Evolutionary conservation across 2,329 filamentous ascomycete species (phyloP).

Genomic region (Phyllosticta ampelicida): DNA sequence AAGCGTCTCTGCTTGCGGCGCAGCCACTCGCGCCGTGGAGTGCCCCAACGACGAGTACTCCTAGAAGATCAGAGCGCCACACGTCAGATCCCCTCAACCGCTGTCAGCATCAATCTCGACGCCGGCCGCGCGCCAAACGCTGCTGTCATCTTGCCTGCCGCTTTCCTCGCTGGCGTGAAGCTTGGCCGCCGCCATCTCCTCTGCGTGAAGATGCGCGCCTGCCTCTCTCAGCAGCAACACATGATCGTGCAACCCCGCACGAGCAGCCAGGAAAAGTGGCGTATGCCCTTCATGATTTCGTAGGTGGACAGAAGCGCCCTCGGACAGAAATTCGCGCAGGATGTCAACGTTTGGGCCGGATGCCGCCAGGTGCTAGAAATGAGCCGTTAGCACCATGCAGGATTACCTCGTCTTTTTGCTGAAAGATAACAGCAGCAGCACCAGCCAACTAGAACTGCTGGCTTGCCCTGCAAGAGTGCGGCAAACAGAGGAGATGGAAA

Average conservation of each 20-base stretch:
- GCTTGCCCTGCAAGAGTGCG: not conserved
- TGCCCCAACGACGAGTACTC: not conserved
- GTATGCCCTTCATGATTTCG: slow-evolving; percentile 48
- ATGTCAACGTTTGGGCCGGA: slow-evolving; percentile 45
- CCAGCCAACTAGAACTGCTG: not conserved
- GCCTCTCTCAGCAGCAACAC: slow-evolving; percentile 44
- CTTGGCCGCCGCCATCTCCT: slow-evolving; percentile 44
- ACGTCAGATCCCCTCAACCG: not conserved
- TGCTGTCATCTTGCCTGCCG: slow-evolving; percentile 17
- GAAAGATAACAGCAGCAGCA: not conserved
- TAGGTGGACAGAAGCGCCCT: slow-evolving; percentile 49
- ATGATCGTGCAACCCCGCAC: slow-evolving; percentile 44
- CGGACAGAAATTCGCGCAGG: slow-evolving; percentile 44
- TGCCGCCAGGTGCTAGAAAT: slow-evolving; percentile 44
- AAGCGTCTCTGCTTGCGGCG: not conserved
- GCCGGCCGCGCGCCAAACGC: slow-evolving; percentile 21
- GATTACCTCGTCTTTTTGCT: slow-evolving; percentile 1
- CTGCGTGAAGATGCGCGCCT: slow-evolving; percentile 49
- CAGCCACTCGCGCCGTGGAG: not conserved
- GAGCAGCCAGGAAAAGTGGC: slow-evolving; percentile 49
- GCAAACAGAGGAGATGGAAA: not conserved
- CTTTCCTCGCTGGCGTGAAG: slow-evolving; percentile 27
- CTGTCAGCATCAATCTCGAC: slow-evolving; percentile 2
- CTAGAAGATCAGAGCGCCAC: not conserved
- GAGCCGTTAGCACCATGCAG: slow-evolving; percentile 8